Percentiles rank a stretch among this genome's conserved stretches.
Conservation (phyloP, 352 stramenopile species). For the Phytopythium kandeliae region DNA sequence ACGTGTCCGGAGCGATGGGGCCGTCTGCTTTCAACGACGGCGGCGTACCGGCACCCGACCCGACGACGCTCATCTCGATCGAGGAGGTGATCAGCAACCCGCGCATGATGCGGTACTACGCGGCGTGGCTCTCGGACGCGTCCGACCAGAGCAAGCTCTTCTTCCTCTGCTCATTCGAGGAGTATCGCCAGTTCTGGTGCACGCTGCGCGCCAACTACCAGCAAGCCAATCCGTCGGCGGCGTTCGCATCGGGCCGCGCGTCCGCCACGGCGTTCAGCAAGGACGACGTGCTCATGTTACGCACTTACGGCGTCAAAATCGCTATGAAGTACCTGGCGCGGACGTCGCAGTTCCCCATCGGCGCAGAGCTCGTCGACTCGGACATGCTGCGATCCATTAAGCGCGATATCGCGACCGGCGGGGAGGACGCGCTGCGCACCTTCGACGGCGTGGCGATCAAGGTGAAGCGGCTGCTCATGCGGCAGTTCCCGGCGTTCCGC, state of each 20-base stretch:
- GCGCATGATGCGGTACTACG: conserved; percentile 79
- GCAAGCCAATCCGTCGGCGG: conserved; percentile 13
- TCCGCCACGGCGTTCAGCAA: conserved; percentile 56
- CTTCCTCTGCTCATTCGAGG: conserved; percentile 71
- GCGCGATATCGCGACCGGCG: conserved; percentile 63
- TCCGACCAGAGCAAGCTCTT: conserved; percentile 76
- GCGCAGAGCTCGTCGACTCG: conserved; percentile 35
- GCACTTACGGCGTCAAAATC: conserved; percentile 85
- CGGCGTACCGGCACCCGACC: conserved; percentile 20
- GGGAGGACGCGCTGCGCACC: conserved; percentile 73
- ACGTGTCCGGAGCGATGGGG: conserved; percentile 9
- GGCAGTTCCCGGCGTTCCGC: conserved; percentile 71
- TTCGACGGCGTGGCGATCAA: conserved; percentile 73
- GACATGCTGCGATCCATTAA: conserved; percentile 71
- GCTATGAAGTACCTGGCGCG: conserved; percentile 81
- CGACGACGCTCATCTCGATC: conserved; percentile 56
- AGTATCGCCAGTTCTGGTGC: conserved; percentile 72
- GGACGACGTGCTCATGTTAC: conserved; percentile 77
- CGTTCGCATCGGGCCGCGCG: conserved; percentile 1
- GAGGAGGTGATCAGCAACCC: conserved; percentile 77
- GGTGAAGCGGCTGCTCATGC: conserved; percentile 79
- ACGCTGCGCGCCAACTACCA: conserved; percentile 63
- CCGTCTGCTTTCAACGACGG: conserved; percentile 17
- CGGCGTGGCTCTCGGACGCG: conserved; percentile 46
- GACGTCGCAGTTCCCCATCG: conserved; percentile 76